These are phyloP conservation scores for Polysphondylium violaceum DNA, from an alignment of 78 protist species.

Conservation along the genomic window DNA sequence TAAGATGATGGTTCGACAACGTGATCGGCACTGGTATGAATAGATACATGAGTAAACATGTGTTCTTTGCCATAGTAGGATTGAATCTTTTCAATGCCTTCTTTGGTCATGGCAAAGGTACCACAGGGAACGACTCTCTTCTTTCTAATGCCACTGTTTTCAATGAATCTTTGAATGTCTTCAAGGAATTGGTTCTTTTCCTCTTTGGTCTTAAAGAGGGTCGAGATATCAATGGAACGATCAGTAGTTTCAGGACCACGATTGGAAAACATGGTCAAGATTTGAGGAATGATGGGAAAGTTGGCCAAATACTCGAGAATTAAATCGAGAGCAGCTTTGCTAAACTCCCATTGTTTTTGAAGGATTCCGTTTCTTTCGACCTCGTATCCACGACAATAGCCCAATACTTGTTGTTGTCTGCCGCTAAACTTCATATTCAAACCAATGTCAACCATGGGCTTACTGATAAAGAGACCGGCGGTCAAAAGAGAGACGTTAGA, in stretches of 20 bases:
- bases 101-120: background rate
- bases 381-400: slow-evolving; percentile 54
- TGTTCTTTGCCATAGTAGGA: background rate
- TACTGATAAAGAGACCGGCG: slow-evolving; percentile 44
- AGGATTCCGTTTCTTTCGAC: slow-evolving; percentile 2
- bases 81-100: slow-evolving; percentile 21
- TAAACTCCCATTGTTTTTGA: slow-evolving; percentile 38
- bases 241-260: background rate
- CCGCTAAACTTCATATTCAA: slow-evolving; percentile 62
- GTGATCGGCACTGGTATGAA: slow-evolving; percentile 4
- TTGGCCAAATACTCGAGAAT: slow-evolving; percentile 11
- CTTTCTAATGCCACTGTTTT: slow-evolving; percentile 17
- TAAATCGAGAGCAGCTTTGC: slow-evolving; percentile 24
- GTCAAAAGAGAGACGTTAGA: slow-evolving; percentile 21
- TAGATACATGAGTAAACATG: background rate
- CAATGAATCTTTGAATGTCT: slow-evolving; percentile 11
- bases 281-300: slow-evolving; percentile 39
- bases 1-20: slow-evolving; percentile 53
- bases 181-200: background rate
- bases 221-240: slow-evolving; percentile 20
- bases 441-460: slow-evolving; percentile 76
- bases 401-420: slow-evolving; percentile 57
- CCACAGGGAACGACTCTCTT: slow-evolving; percentile 64
- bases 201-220: slow-evolving; percentile 10
- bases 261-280: background rate